Evolutionary conservation across 2,329 filamentous ascomycete species (phyloP).

Genomic region (Verticillium klebahnii): DNA sequence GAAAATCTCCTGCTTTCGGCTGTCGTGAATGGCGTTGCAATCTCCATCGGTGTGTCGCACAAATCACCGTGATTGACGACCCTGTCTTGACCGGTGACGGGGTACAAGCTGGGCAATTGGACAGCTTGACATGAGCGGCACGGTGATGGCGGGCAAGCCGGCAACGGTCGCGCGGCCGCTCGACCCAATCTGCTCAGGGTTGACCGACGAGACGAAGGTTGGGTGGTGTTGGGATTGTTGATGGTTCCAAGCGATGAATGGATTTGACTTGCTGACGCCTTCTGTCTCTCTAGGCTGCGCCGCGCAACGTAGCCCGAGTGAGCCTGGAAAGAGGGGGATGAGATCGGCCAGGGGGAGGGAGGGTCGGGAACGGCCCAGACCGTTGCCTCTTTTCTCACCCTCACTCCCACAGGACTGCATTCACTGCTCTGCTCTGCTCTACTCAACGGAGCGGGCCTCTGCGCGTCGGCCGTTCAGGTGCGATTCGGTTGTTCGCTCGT

Average conservation of each 20-base stretch:
- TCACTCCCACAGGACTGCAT: not conserved
- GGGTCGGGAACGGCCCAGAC: not conserved
- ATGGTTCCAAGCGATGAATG: not conserved
- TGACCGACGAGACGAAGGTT: not conserved
- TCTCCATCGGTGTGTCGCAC: not conserved
- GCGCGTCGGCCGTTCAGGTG: not conserved
- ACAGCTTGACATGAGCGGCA: not conserved
- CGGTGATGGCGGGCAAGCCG: not conserved
- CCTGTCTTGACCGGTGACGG: not conserved
- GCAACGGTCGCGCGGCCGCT: not conserved
- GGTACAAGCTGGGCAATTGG: not conserved
- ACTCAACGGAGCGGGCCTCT: not conserved
- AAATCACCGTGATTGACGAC: not conserved
- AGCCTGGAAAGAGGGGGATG: not conserved
- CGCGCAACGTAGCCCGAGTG: not conserved
- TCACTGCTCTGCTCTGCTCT: not conserved
- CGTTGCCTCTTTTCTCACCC: not conserved
- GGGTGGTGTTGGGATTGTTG: not conserved
- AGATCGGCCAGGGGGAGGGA: not conserved
- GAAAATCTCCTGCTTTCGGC: not conserved
- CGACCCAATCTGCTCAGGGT: not conserved
- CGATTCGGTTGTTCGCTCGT: not conserved
- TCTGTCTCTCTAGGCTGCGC: not conserved
- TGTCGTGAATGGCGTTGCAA: not conserved
- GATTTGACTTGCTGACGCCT: not conserved